Evolutionary conservation across 805 yeast species (phyloP).

Genomic region (Candida nitratophila): DNA sequence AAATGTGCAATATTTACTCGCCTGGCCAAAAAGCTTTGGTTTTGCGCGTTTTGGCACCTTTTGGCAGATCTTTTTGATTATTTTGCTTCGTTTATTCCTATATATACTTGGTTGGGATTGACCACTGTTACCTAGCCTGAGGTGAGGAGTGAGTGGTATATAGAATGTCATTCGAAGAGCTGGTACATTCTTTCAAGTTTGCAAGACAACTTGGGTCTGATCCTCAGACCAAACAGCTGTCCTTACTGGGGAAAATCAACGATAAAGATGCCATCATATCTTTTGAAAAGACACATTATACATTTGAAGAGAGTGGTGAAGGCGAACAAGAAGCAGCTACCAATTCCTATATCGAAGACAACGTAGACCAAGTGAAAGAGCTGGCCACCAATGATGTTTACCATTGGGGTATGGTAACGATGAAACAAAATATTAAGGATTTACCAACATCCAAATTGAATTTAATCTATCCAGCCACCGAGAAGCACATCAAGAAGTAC

Average conservation of each 20-base stretch:
- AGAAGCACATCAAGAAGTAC: conserved; percentile 73
- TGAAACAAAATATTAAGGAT: conserved; percentile 35
- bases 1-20: no score
- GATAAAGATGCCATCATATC: conserved; percentile 58
- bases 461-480: conserved; percentile 84
- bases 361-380: conserved; percentile 20
- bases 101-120: no score
- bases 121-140: no score
- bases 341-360: conserved; percentile 6
- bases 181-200: conserved; percentile 37
- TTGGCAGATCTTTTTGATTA: no score
- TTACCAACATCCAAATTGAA: conserved; percentile 65
- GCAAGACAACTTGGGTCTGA: conserved; percentile 45
- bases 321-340: not conserved
- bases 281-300: conserved; percentile 67
- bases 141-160: no score
- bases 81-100: no score
- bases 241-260: conserved; percentile 61
- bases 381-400: conserved; percentile 78
- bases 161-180: conserved; percentile 12
- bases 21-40: no score
- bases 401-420: conserved; percentile 60
- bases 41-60: no score
- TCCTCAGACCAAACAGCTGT: conserved; percentile 61
- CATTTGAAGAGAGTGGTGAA: conserved; percentile 14